Evolutionary conservation across 257 asterid genomes (phyloP), one percentile per base, ranked within the genome.

Genomic region (Apocynum venetum): DNA sequence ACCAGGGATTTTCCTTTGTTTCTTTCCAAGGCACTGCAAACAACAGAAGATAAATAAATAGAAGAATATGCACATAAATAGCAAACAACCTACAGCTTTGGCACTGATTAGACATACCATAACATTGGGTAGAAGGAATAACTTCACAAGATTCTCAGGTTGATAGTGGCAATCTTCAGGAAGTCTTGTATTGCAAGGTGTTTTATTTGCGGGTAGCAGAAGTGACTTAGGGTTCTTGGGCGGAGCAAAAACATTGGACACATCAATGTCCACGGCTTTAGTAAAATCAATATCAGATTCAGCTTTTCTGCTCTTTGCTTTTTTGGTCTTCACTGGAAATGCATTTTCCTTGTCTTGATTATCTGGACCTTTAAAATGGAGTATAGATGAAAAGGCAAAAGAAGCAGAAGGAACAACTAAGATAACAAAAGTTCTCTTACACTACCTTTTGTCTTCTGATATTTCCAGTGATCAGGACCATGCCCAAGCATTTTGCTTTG

Each of bases 151-250:
- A 91, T 91, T 85, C 82, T 93, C 99, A 11, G 97, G 97, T 81
- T 90, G 98, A 85, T 91, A 96, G 79, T 96, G 99, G 80, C 97
- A 90, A 86, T 96, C 99, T 87, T 96, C 97, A 68, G 99, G 99
- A 87, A 96, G 97, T 83, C 82, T 90, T 38, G 91, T 90, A 78
- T 84, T 87, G 87, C 90, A 82, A 75, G 97, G 88, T 80, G 82
- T 83, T 87, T 90, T 88, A 75, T 84, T 91, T 78, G 92, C 82
- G 74, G 97, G 95, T 78, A 93, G 88, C 56, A 96, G 86, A 55
- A 89, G 83, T 61, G 96, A 83, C 88, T 88, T 96, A 40, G 91
- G 94, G 85, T 93, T 96, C 88, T 90, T 93, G 31, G 99, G 97
- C 76, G 95, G 92, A 77, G 90, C 94, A 86, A 93, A 87, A 70